These are phyloP conservation scores for Leptographium procerum DNA, from an alignment of 2,329 filamentous ascomycete species.

Conservation along the genomic window DNA sequence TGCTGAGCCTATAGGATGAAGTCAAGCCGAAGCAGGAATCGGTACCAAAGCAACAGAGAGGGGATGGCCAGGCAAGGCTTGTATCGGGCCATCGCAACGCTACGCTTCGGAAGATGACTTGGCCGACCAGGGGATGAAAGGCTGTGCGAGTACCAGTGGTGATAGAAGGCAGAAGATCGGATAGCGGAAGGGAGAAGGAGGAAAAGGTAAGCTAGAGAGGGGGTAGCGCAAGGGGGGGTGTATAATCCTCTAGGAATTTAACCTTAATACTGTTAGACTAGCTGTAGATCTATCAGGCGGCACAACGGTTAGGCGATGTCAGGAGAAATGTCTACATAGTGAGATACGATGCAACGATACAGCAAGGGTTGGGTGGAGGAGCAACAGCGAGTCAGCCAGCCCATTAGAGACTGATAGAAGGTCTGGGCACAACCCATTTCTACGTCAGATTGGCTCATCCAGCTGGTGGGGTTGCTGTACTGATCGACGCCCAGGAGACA, in stretches of 20 bases:
- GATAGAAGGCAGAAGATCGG: too few species aligned
- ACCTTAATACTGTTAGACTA: conserved; percentile 12
- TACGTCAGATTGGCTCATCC: neutral
- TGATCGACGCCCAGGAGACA: neutral
- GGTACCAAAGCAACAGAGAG: neutral
- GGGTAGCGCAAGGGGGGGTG: neutral
- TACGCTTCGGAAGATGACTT: neutral
- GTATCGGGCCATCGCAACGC: neutral
- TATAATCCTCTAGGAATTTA: conserved; percentile 2
- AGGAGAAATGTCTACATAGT: too few species aligned
- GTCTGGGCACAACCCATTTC: neutral
- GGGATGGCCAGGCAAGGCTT: neutral
- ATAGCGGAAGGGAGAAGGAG: neutral
- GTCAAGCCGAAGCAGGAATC: conserved; percentile 1
- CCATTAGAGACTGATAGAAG: too few species aligned
- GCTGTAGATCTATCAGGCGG: too few species aligned
- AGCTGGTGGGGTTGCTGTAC: neutral
- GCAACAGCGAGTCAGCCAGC: too few species aligned
- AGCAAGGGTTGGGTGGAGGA: too few species aligned
- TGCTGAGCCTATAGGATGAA: conserved; percentile 1
- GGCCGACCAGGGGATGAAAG: neutral
- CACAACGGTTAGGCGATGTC: too few species aligned
- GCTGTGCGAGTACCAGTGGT: neutral
- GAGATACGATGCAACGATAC: too few species aligned
- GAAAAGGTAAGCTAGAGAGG: too few species aligned